Evolutionary conservation across 352 stramenopile species (phyloP).

Genomic region (Phytophthora podocarpi): DNA sequence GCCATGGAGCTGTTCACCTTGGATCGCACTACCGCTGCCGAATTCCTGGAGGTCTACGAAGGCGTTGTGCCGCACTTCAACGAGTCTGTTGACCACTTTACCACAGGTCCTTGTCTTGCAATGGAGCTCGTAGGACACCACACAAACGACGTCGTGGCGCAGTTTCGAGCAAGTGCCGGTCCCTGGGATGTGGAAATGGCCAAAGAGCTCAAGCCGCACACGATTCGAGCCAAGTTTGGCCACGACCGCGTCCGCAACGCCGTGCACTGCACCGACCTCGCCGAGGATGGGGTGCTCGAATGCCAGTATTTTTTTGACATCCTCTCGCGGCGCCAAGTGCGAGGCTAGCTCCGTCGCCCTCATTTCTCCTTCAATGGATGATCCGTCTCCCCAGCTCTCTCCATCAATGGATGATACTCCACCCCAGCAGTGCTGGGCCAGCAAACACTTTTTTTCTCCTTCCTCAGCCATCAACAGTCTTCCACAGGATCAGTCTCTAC

Average conservation of each 20-base stretch:
- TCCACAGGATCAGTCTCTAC: slow-evolving; percentile 1
- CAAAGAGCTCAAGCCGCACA: slow-evolving; percentile 90
- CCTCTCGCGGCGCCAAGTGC: slow-evolving; percentile 72
- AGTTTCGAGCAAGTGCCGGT: slow-evolving; percentile 86
- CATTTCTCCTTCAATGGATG: too few relatives aligned
- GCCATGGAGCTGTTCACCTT: slow-evolving; percentile 91
- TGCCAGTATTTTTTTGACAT: slow-evolving; percentile 95
- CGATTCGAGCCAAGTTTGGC: slow-evolving; percentile 91
- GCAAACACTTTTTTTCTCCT: background rate
- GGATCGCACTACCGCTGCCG: slow-evolving; percentile 81
- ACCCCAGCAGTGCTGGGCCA: too few relatives aligned
- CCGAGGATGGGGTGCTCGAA: slow-evolving; percentile 90
- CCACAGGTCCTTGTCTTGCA: slow-evolving; percentile 87
- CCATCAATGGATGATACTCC: too few relatives aligned
- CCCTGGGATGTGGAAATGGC: slow-evolving; percentile 94
- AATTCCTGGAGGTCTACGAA: slow-evolving; percentile 94
- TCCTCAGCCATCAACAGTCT: slow-evolving; percentile 17
- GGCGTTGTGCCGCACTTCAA: slow-evolving; percentile 93
- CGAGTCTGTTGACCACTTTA: slow-evolving; percentile 91
- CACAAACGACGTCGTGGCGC: slow-evolving; percentile 55
- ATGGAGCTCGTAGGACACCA: slow-evolving; percentile 86
- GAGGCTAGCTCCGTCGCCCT: slow-evolving; percentile 17
- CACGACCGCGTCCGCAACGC: slow-evolving; percentile 88
- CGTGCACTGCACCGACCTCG: slow-evolving; percentile 94
- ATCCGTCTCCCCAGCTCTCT: too few relatives aligned